Conservation (phyloP, 2,329 filamentous ascomycete species). For the Epicoccum sorghinum region DNA sequence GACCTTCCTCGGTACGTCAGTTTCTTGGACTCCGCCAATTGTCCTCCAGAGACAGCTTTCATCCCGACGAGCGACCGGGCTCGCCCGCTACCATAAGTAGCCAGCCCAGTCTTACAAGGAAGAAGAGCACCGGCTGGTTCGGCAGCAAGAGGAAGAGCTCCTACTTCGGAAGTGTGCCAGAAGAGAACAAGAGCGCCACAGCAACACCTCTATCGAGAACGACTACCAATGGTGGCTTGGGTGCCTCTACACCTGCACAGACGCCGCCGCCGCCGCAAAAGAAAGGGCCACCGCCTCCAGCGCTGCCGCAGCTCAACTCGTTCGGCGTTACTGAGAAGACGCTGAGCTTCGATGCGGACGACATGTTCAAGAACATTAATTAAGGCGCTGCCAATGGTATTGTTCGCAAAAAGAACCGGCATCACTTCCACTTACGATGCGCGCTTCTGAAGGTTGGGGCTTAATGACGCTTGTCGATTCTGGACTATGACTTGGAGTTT, state of each 20-base stretch:
- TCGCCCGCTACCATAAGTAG: conserved; percentile 45
- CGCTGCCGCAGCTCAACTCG: conserved; percentile 46
- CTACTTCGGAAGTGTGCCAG: conserved; percentile 41
- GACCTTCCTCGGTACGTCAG: conserved; percentile 49
- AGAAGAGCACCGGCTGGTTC: conserved; percentile 51
- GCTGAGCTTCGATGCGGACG: conserved; percentile 42
- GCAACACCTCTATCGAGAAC: conserved; percentile 11
- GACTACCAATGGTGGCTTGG: conserved; percentile 26
- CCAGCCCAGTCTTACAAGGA: conserved; percentile 40
- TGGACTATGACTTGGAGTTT: conserved; percentile 34
- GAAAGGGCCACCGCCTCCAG: conserved; percentile 48
- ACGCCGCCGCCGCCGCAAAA: conserved; percentile 24
- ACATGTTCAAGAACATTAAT: conserved; percentile 51
- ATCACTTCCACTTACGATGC: conserved; percentile 28
- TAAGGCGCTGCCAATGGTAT: conserved; percentile 18
- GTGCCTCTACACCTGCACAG: conserved; percentile 13
- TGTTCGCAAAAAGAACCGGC: not conserved
- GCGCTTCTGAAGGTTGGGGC: conserved; percentile 34
- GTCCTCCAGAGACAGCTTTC: conserved; percentile 43
- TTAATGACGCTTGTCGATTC: conserved; percentile 42
- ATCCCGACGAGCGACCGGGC: conserved; percentile 44
- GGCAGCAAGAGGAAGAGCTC: conserved; percentile 45
- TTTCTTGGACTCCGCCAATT: conserved; percentile 49
- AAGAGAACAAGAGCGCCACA: conserved; percentile 35
- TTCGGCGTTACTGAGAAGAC: conserved; percentile 46